A percentile compares a stretch with the other conserved stretches of the same genome.
These are phyloP conservation scores for Tympanopsis confertula DNA, from an alignment of 2,329 filamentous ascomycete species.

Conservation along the genomic window DNA sequence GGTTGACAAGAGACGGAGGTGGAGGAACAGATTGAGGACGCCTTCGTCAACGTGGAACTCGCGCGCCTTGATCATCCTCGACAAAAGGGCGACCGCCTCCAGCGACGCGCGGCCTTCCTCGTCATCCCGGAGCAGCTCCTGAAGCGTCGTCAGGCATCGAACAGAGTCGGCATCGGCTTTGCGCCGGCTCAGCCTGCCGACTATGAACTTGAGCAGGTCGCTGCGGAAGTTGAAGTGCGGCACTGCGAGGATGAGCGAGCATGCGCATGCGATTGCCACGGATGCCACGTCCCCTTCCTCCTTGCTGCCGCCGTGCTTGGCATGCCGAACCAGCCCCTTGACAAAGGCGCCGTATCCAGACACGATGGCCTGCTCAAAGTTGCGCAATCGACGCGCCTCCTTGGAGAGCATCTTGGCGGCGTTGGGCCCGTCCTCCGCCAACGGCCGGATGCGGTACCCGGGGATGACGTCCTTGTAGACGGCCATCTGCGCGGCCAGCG, in stretches of 20 bases:
- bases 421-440: conserved; percentile 61
- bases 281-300: conserved; percentile 41
- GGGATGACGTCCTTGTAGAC: conserved; percentile 95
- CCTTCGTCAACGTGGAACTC: conserved; percentile 75
- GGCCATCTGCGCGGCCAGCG: conserved; percentile 73
- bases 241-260: conserved; percentile 66
- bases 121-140: conserved; percentile 73
- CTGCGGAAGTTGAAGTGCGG: conserved; percentile 95
- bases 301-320: conserved; percentile 38
- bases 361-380: conserved; percentile 81
- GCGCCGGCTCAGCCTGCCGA: conserved; percentile 68
- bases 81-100: conserved; percentile 72
- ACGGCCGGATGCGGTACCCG: conserved; percentile 82
- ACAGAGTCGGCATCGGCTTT: conserved; percentile 46
- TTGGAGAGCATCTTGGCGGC: conserved; percentile 67
- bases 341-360: conserved; percentile 77
- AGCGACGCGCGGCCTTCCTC: conserved; percentile 81
- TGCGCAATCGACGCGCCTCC: conserved; percentile 70
- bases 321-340: conserved; percentile 58
- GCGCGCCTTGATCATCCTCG: conserved; percentile 89
- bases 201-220: conserved; percentile 77
- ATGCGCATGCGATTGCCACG: conserved; percentile 76
- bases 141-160: conserved; percentile 67
- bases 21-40: conserved; percentile 81
- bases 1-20: conserved; percentile 77